Evolutionary conservation across 1,284 basidiomycete genomes (phyloP).

Genomic region (Acaromyces ingoldii): DNA sequence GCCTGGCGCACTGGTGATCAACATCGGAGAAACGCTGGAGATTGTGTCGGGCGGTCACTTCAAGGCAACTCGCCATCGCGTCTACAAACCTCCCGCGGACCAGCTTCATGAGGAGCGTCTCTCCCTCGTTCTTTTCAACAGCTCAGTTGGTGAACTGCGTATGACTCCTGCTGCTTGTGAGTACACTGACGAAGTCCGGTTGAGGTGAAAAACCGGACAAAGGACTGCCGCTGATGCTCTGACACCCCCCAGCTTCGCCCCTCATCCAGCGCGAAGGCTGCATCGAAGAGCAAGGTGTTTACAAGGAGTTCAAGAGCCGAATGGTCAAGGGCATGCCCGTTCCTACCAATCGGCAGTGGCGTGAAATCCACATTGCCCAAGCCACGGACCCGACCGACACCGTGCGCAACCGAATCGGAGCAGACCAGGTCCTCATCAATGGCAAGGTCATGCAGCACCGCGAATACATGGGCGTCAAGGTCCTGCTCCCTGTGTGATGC

Average conservation of each 20-base stretch:
- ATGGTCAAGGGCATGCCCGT: background rate
- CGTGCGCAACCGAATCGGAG: background rate
- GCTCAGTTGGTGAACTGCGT: conserved; percentile 1
- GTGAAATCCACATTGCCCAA: conserved; percentile 1
- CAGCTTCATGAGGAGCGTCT: conserved; percentile 1
- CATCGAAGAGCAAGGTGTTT: conserved; percentile 3
- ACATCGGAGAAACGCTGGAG: conserved; percentile 4
- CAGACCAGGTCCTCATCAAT: background rate
- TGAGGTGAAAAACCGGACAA: background rate
- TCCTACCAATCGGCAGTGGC: background rate
- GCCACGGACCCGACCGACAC: conserved; percentile 2
- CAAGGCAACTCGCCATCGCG: conserved; percentile 2
- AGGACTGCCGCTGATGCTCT: no score
- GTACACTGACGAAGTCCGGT: background rate
- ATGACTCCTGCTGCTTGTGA: conserved; percentile 19
- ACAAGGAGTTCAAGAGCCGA: conserved; percentile 1
- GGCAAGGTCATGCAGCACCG: conserved; percentile 3
- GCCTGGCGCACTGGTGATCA: conserved; percentile 17
- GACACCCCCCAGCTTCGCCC: background rate
- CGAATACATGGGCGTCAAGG: conserved; percentile 1
- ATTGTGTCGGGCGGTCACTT: conserved; percentile 2
- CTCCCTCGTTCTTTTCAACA: conserved; percentile 3
- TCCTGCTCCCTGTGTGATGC: background rate
- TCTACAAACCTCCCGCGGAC: background rate
- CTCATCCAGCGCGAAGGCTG: conserved; percentile 1